A percentile compares a stretch with the other conserved stretches of the same genome.
These are phyloP conservation scores for Skeletonema tropicum DNA, from an alignment of 108 stramenopile species.

Conservation along the genomic window DNA sequence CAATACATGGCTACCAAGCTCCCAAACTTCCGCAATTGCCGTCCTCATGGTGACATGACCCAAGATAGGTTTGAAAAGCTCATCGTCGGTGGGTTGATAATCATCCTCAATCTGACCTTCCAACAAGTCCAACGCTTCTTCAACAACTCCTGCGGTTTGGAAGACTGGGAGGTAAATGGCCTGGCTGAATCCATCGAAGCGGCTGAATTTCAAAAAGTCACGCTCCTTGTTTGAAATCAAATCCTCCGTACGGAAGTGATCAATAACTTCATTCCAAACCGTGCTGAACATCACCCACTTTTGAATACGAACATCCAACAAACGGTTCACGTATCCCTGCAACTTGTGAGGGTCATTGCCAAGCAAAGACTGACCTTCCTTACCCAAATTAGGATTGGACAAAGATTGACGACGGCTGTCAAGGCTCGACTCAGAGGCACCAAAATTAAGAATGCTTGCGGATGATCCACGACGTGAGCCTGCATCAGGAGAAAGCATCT, in stretches of 20 bases:
- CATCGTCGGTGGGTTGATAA: conserved; percentile 67
- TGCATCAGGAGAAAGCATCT: conserved; percentile 91
- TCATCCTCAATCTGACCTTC: conserved; percentile 78
- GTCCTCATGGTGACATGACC: conserved; percentile 89
- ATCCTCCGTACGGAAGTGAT: conserved; percentile 91
- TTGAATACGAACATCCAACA: conserved; percentile 93
- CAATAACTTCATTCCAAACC: conserved; percentile 98
- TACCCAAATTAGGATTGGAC: conserved; percentile 44
- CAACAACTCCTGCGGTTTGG: conserved; percentile 96
- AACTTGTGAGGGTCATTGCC: conserved; percentile 77
- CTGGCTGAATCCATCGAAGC: conserved; percentile 93
- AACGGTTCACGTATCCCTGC: conserved; percentile 87
- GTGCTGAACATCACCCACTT: conserved; percentile 98
- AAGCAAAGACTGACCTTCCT: conserved; percentile 73
- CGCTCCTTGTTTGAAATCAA: conserved; percentile 92
- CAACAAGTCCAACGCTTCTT: conserved; percentile 84
- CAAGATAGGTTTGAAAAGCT: conserved; percentile 83
- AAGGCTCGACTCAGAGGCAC: conserved; percentile 44
- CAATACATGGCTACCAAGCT: conserved; percentile 86
- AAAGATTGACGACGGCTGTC: conserved; percentile 40
- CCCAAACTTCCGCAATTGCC: conserved; percentile 97
- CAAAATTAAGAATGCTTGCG: conserved; percentile 68
- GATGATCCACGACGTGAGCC: conserved; percentile 87
- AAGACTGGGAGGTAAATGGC: conserved; percentile 97
- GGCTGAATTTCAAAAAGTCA: conserved; percentile 93